Percentiles rank a stretch among this genome's conserved stretches.
phyloP scores from a whole-genome alignment of 495 filamentous ascomycete species.

The Trichodelitschia bisporula region DNA sequence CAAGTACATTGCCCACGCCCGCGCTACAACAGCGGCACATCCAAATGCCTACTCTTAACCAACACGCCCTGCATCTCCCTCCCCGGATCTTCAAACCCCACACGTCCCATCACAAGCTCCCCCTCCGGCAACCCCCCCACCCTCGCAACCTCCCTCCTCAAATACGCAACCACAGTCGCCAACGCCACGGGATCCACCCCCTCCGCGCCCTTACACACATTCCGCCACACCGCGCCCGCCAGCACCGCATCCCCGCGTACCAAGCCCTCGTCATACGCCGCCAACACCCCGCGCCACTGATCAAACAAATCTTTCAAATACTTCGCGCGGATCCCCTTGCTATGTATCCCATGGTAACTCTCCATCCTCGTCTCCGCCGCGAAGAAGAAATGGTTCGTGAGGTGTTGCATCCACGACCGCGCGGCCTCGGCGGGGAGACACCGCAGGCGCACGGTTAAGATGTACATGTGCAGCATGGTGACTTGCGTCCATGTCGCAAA shows the following conservation, averaged over 20 bases:
- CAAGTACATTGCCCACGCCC: too few relatives aligned
- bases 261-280: constrained; percentile 73
- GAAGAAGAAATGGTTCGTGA: constrained; percentile 84
- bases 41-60: neutral
- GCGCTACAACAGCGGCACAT: too few relatives aligned
- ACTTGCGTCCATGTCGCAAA: constrained; percentile 93
- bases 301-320: constrained; percentile 83
- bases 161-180: constrained; percentile 54
- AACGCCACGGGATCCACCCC: constrained; percentile 47
- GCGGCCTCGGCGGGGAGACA: constrained; percentile 36
- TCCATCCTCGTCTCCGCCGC: constrained; percentile 75
- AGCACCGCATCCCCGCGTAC: constrained; percentile 64
- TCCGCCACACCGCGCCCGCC: constrained; percentile 78
- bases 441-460: constrained; percentile 68
- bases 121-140: constrained; percentile 40
- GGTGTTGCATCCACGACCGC: constrained; percentile 43
- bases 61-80: constrained; percentile 4
- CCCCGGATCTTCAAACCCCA: constrained; percentile 7
- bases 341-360: constrained; percentile 37
- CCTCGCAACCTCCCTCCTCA: constrained; percentile 32
- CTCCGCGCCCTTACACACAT: constrained; percentile 54
- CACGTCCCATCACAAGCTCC: constrained; percentile 14
- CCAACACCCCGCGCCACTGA: constrained; percentile 68
- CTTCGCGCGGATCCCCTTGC: constrained; percentile 41
- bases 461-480: constrained; percentile 87